These are phyloP conservation scores for Aspergillus niger DNA, from an alignment of 2,329 filamentous ascomycete genomes.

Conservation along the genomic window DNA sequence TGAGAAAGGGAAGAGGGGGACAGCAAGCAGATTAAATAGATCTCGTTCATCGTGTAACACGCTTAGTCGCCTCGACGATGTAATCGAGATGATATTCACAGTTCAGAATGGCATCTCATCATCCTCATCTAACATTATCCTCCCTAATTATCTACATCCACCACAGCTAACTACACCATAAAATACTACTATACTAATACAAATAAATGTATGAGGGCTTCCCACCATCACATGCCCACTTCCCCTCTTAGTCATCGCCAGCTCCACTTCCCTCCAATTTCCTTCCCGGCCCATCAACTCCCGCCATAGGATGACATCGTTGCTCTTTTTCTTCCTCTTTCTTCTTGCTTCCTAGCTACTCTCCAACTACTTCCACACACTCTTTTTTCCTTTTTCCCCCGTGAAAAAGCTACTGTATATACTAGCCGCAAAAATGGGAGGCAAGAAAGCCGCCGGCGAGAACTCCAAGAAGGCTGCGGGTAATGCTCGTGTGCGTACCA, in stretches of 20 bases:
- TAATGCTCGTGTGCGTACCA: conserved; percentile 62
- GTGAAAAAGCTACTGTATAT: background rate
- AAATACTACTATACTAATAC: no score
- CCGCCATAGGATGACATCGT: conserved; percentile 8
- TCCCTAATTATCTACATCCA: no score
- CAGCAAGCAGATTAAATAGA: no score
- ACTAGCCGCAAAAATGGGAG: conserved; percentile 60
- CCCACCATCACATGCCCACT: no score
- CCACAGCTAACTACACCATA: no score
- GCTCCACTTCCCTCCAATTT: no score
- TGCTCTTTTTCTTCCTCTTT: background rate
- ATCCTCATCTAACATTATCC: no score
- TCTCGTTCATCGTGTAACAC: no score
- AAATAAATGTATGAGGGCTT: background rate
- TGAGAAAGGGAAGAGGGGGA: no score
- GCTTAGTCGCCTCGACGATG: no score
- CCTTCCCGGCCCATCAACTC: conserved; percentile 5
- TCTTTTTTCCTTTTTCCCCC: background rate
- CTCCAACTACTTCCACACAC: background rate
- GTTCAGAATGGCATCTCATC: no score
- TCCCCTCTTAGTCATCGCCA: conserved; percentile 2
- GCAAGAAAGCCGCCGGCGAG: conserved; percentile 67
- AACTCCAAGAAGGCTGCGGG: conserved; percentile 87
- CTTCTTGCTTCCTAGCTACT: background rate
- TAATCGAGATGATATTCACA: no score